A percentile compares a stretch with the other conserved stretches of the same genome.
phyloP scores from a whole-genome alignment of 345 rosid species.

The Salix suchowensis region DNA sequence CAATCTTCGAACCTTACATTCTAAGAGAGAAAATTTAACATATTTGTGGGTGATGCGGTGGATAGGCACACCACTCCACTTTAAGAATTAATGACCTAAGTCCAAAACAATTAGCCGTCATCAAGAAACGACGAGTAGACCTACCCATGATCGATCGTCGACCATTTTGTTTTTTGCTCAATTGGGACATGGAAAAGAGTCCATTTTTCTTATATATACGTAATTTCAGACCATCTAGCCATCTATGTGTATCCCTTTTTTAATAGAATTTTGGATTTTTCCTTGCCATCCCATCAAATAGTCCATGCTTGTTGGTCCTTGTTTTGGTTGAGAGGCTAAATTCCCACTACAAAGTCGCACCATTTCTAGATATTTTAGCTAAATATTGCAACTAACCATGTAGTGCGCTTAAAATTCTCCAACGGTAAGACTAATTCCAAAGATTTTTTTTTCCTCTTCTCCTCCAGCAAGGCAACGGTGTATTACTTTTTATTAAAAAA shows the following conservation, averaged over 20 bases:
- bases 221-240: neutral
- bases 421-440: neutral
- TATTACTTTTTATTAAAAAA: too few species aligned
- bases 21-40: too few species aligned
- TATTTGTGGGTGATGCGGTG: too few species aligned
- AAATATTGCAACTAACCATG: neutral
- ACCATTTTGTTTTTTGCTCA: neutral
- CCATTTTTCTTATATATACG: neutral
- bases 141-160: neutral
- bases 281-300: constrained; percentile 3
- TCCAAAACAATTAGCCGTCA: neutral
- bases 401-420: neutral
- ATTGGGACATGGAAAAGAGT: neutral
- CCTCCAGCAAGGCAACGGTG: neutral
- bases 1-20: neutral
- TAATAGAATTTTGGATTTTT: neutral
- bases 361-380: neutral
- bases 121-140: neutral
- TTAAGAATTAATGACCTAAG: neutral
- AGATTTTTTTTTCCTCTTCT: neutral
- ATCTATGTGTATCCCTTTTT: neutral
- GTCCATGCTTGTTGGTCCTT: neutral
- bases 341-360: constrained; percentile 4
- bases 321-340: neutral
- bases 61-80: neutral